Conservation (phyloP, 148 eudicot genomes). For the Rheum nobile region DNA sequence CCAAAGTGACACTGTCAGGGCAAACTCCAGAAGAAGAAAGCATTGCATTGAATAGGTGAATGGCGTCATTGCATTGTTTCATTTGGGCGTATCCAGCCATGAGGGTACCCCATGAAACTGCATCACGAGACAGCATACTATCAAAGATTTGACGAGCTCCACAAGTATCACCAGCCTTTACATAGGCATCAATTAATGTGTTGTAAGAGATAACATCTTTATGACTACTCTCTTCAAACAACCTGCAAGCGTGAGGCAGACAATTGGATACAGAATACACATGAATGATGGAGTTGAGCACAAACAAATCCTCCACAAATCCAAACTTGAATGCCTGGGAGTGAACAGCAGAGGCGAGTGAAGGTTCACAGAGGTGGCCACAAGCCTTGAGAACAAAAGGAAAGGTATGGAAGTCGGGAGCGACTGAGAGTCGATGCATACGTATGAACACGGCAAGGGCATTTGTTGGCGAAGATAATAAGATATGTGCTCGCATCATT, state of each 20-base stretch:
- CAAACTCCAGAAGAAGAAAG: conserved; percentile 14
- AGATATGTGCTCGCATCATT: conserved; percentile 54
- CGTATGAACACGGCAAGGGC: conserved; percentile 33
- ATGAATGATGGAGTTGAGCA: conserved; percentile 43
- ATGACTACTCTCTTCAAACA: conserved; percentile 43
- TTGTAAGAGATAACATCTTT: conserved; percentile 64
- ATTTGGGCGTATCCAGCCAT: conserved; percentile 59
- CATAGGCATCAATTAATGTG: conserved; percentile 58
- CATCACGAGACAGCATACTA: conserved; percentile 49
- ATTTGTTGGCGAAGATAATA: conserved; percentile 33
- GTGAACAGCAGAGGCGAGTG: conserved; percentile 32
- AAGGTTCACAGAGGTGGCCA: conserved; percentile 19
- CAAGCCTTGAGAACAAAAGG: conserved; percentile 73
- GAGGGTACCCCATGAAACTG: conserved; percentile 70
- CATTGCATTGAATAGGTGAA: conserved; percentile 51
- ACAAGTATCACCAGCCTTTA: conserved; percentile 43
- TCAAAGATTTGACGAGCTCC: conserved; percentile 52
- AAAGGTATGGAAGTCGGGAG: conserved; percentile 65
- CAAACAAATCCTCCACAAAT: conserved; percentile 41
- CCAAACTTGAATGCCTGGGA: conserved; percentile 48
- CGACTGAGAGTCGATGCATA: conserved; percentile 44
- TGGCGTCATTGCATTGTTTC: conserved; percentile 38
- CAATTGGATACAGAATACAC: conserved; percentile 22
- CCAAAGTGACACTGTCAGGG: conserved; percentile 56
- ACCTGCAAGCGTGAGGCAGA: conserved; percentile 24